Evolutionary conservation across 306 rosid species (phyloP).

Genomic region (Quercus suber): DNA sequence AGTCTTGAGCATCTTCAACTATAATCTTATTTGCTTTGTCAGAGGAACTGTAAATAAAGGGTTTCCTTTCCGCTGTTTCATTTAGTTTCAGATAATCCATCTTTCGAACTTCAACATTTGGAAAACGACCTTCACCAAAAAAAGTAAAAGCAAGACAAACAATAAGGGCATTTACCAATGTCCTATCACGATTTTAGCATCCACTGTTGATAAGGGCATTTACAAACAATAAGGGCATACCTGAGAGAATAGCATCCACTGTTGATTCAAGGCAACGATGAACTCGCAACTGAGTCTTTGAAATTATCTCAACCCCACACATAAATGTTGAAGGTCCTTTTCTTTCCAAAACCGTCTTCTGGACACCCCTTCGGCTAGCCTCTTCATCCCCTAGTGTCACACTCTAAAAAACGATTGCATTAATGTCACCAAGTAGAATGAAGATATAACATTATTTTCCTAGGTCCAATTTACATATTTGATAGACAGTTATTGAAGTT

Average conservation of each 20-base stretch:
- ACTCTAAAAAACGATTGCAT: slow-evolving; percentile 52
- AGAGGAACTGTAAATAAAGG: slow-evolving; percentile 28
- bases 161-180: not conserved
- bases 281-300: slow-evolving; percentile 82
- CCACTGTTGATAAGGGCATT: slow-evolving; percentile 50
- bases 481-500: not conserved
- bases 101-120: slow-evolving; percentile 81
- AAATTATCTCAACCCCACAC: slow-evolving; percentile 86
- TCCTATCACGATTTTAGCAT: slow-evolving; percentile 41
- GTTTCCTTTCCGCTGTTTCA: slow-evolving; percentile 38
- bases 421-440: slow-evolving; percentile 25
- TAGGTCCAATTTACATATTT: not conserved
- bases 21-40: slow-evolving; percentile 36
- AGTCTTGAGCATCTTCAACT: slow-evolving; percentile 35
- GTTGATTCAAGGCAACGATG: slow-evolving; percentile 84
- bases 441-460: slow-evolving; percentile 8
- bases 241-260: slow-evolving; percentile 83
- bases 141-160: slow-evolving; percentile 3
- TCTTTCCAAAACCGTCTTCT: slow-evolving; percentile 93
- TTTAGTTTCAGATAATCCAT: slow-evolving; percentile 47
- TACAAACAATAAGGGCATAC: slow-evolving; percentile 13
- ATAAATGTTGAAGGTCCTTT: slow-evolving; percentile 92
- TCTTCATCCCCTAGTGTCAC: slow-evolving; percentile 98
- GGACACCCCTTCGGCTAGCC: slow-evolving; percentile 90
- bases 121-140: slow-evolving; percentile 60